Conservation (phyloP, 73 alveolate species). For the Blepharisma japonicum region DNA sequence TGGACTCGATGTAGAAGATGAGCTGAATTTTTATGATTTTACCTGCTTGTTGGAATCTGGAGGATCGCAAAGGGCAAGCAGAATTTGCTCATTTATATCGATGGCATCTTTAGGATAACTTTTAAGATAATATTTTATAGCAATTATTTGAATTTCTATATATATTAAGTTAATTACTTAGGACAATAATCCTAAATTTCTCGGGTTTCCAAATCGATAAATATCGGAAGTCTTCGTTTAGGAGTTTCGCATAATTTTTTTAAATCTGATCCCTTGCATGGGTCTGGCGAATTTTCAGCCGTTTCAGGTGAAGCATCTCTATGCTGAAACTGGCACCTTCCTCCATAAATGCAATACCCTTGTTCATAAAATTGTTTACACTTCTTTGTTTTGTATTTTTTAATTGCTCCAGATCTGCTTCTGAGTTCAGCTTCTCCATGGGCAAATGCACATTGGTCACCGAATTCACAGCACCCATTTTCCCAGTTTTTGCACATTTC, state of each 20-base stretch:
- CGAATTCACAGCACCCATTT: constrained; percentile 62
- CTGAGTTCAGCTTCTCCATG: constrained; percentile 78
- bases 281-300: too few species aligned
- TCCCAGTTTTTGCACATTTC: constrained; percentile 75
- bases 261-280: too few species aligned
- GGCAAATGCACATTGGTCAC: constrained; percentile 72
- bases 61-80: constrained; percentile 1
- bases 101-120: background rate
- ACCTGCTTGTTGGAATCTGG: constrained; percentile 12
- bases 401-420: constrained; percentile 16
- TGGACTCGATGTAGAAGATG: background rate
- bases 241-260: too few species aligned
- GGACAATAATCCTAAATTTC: too few species aligned
- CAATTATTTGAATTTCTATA: too few species aligned
- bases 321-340: constrained; percentile 58
- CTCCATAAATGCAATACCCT: constrained; percentile 74
- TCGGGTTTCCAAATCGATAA: too few species aligned
- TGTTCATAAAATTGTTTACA: constrained; percentile 67
- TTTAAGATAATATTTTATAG: background rate
- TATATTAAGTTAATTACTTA: too few species aligned
- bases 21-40: constrained; percentile 1
- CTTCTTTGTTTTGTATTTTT: constrained; percentile 51
- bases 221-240: too few species aligned
- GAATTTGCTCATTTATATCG: background rate
- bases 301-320: too few species aligned